Percentiles rank a stretch among this genome's conserved stretches.
Conservation (phyloP, 768 basidiomycete genomes). For the Mycena sanguinolenta region DNA sequence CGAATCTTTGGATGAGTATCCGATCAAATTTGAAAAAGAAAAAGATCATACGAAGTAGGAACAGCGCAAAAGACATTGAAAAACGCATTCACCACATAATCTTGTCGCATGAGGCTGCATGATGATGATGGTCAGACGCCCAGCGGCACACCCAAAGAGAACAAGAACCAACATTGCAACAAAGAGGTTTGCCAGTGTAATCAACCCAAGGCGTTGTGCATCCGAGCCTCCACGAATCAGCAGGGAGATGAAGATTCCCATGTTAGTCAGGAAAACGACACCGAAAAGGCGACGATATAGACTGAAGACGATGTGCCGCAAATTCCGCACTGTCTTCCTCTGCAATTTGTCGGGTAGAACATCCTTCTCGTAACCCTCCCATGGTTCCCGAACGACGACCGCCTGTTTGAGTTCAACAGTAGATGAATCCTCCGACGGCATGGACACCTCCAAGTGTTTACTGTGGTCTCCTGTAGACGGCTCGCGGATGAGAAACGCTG, state of each 20-base stretch:
- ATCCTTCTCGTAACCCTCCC: conserved; percentile 68
- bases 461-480: conserved; percentile 12
- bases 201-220: conserved; percentile 53
- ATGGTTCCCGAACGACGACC: conserved; percentile 45
- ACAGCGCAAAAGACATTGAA: conserved; percentile 66
- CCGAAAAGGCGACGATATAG: conserved; percentile 73
- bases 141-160: not conserved
- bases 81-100: conserved; percentile 71
- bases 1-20: not conserved
- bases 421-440: conserved; percentile 26
- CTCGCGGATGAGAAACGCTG: conserved; percentile 23
- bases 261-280: conserved; percentile 68
- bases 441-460: not conserved
- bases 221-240: conserved; percentile 50
- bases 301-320: conserved; percentile 68
- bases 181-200: conserved; percentile 63
- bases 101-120: conserved; percentile 58
- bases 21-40: not conserved
- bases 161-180: conserved; percentile 48
- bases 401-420: conserved; percentile 48
- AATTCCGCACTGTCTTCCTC: conserved; percentile 61
- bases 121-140: not conserved
- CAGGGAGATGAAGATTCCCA: conserved; percentile 63
- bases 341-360: conserved; percentile 64
- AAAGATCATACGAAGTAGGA: conserved; percentile 59